Percentiles rank a stretch among this genome's conserved stretches.
phyloP scores from a whole-genome alignment of 2,329 filamentous ascomycete genomes.

The Aspergillus unguis region DNA sequence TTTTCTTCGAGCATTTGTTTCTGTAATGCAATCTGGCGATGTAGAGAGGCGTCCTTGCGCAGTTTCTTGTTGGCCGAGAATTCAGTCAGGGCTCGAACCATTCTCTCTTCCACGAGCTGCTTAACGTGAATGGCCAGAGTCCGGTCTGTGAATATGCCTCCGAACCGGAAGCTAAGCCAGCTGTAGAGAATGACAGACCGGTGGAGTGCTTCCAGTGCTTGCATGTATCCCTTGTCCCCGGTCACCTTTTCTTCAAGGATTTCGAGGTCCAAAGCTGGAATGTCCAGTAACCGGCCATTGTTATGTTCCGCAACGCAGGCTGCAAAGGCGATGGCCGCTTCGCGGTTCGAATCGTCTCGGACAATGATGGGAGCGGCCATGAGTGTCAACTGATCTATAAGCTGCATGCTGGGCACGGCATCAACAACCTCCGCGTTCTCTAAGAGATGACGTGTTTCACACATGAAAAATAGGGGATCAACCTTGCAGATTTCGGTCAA shows the following conservation, averaged over 20 bases:
- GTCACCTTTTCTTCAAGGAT: conserved; percentile 59
- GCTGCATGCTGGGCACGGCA: conserved; percentile 61
- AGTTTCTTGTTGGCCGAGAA: conserved; percentile 50
- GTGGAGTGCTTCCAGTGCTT: conserved; percentile 72
- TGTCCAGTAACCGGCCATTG: conserved; percentile 67
- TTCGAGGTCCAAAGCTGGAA: conserved; percentile 68
- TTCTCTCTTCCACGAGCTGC: conserved; percentile 69
- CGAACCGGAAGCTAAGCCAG: conserved; percentile 89
- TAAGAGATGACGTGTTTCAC: conserved; percentile 60
- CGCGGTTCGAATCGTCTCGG: conserved; percentile 42
- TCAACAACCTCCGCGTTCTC: conserved; percentile 73
- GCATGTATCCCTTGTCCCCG: conserved; percentile 57
- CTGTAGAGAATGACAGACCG: conserved; percentile 79
- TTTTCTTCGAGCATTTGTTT: conserved; percentile 33
- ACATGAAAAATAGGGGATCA: conserved; percentile 67
- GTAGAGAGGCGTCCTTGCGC: conserved; percentile 37
- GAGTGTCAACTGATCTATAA: conserved; percentile 72
- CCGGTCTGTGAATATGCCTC: conserved; percentile 73
- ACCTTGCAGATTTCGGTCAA: conserved; percentile 67
- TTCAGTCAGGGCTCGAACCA: conserved; percentile 60
- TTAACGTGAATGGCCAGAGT: conserved; percentile 77
- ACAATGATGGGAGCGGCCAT: conserved; percentile 65
- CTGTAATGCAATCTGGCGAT: conserved; percentile 36
- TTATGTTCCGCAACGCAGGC: conserved; percentile 65
- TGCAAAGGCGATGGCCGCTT: conserved; percentile 63